Percentiles rank a stretch among this genome's conserved stretches.
phyloP scores from a whole-genome alignment of 2,329 filamentous ascomycete species.

The Cryphonectria japonica region DNA sequence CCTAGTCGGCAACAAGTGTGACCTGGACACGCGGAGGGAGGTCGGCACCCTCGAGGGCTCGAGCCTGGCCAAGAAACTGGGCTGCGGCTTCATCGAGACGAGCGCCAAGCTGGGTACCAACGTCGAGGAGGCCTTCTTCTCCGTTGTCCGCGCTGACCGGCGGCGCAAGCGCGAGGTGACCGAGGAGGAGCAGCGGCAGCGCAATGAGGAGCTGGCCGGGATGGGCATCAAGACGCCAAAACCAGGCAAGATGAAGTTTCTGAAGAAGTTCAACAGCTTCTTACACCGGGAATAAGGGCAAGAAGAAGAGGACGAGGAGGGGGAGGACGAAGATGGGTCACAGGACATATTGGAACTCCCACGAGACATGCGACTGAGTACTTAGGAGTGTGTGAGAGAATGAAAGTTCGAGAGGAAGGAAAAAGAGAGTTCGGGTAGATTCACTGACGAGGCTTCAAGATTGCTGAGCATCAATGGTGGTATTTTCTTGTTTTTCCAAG shows the following conservation, averaged over 20 bases:
- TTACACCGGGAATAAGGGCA: conserved; percentile 3
- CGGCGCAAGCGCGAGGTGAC: conserved; percentile 18
- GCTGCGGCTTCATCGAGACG: conserved; percentile 30
- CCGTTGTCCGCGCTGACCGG: conserved; percentile 29
- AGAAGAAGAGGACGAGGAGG: not conserved
- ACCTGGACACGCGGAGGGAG: conserved; percentile 26
- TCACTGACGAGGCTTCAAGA: not conserved
- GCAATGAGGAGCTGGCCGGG: conserved; percentile 23
- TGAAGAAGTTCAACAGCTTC: conserved; percentile 20
- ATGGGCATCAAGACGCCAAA: conserved; percentile 26
- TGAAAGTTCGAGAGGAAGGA: too few relatives aligned
- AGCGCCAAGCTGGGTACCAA: conserved; percentile 29
- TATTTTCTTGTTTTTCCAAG: not conserved
- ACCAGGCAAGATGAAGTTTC: conserved; percentile 23
- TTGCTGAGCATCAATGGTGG: not conserved
- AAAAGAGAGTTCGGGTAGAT: not conserved
- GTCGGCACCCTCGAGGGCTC: conserved; percentile 28
- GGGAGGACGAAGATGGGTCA: not conserved
- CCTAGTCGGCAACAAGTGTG: conserved; percentile 29
- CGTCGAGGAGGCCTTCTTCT: conserved; percentile 29
- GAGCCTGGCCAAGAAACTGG: conserved; percentile 27
- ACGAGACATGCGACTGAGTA: conserved; percentile 3
- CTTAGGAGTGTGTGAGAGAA: not conserved
- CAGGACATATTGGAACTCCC: not conserved
- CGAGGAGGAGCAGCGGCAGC: conserved; percentile 22